Conservation (phyloP, 148 eudicot genomes). For the Amaranthus cruentus region DNA sequence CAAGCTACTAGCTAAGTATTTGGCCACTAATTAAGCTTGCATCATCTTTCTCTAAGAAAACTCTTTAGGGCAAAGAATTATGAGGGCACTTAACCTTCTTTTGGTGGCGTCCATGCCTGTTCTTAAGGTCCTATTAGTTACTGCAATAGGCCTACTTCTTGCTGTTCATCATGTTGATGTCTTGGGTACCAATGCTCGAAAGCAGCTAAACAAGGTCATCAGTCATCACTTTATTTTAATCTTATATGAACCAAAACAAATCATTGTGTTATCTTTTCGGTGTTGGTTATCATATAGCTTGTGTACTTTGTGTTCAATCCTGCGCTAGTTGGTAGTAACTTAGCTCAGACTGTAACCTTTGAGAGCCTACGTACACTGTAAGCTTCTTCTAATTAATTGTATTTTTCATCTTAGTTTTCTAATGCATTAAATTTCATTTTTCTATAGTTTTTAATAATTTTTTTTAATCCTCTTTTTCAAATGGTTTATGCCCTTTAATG, state of each 20-base stretch:
- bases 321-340: constrained; percentile 37
- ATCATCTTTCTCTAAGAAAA: no score
- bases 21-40: no score
- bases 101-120: constrained; percentile 39
- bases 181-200: constrained; percentile 25
- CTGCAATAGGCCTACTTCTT: constrained; percentile 35
- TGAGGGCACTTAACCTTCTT: constrained; percentile 29
- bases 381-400: constrained; percentile 7
- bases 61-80: neutral
- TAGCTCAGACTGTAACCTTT: constrained; percentile 34
- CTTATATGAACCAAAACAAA: no score
- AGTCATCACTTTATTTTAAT: neutral
- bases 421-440: neutral
- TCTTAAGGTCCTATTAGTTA: constrained; percentile 32
- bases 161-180: constrained; percentile 27
- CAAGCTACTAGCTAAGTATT: no score
- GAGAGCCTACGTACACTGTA: constrained; percentile 28
- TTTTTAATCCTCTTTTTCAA: constrained; percentile 18
- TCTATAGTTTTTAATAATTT: neutral
- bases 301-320: constrained; percentile 44
- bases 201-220: constrained; percentile 30
- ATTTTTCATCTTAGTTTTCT: neutral
- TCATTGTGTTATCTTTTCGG: neutral
- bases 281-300: constrained; percentile 20
- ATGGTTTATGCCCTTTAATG: constrained; percentile 79